These are phyloP conservation scores for Blepharisma undulans DNA, from an alignment of 169 alveolate genomes.

Conservation along the genomic window DNA sequence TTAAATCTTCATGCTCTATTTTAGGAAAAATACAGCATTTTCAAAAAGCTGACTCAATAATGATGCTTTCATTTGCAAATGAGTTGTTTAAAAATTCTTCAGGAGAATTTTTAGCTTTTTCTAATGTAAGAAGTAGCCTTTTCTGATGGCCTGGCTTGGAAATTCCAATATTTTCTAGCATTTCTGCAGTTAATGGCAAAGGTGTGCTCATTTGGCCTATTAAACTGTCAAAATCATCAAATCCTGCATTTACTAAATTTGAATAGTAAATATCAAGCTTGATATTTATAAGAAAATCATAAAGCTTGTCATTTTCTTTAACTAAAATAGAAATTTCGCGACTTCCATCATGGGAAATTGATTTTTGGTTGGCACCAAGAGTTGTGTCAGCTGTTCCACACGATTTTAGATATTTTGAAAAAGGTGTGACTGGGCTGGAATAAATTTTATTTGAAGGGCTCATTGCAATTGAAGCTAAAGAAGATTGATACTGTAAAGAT, in stretches of 20 bases:
- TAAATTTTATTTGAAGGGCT: neutral
- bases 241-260: neutral
- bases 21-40: neutral
- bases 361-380: neutral
- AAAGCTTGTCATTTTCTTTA: neutral
- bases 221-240: neutral
- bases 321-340: constrained; percentile 25
- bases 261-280: neutral
- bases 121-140: neutral
- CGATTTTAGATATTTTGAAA: neutral
- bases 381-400: neutral
- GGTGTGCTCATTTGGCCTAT: neutral
- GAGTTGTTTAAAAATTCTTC: neutral
- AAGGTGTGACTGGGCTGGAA: neutral
- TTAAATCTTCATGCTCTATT: neutral
- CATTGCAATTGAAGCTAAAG: neutral
- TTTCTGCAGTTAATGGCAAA: constrained; percentile 7
- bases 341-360: neutral
- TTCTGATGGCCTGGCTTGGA: neutral
- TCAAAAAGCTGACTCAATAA: neutral
- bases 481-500: neutral
- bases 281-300: neutral
- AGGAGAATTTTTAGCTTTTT: constrained; percentile 14
- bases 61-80: neutral
- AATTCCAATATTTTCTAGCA: neutral